phyloP scores from a whole-genome alignment of 495 filamentous ascomycete genomes.

The Filosporella fistucella region DNA sequence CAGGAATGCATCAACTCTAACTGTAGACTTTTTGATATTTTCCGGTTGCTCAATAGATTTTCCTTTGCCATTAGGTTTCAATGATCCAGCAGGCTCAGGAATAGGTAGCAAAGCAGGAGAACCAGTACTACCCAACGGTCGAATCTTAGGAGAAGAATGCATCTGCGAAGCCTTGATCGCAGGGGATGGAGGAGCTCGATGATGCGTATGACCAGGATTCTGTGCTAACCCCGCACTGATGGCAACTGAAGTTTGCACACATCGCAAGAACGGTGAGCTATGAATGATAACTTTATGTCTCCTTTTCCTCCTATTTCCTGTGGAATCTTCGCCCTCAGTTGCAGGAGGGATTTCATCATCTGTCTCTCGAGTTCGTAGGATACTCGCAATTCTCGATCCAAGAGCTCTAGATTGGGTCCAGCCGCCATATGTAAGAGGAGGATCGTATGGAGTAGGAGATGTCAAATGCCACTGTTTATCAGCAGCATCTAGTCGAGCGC shows the following conservation, averaged over 20 bases:
- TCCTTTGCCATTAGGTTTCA: slow-evolving; percentile 9
- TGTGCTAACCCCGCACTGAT: slow-evolving; percentile 86
- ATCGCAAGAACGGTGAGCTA: slow-evolving; percentile 87
- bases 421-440: slow-evolving; percentile 90
- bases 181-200: slow-evolving; percentile 2
- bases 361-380: slow-evolving; percentile 51
- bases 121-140: slow-evolving; percentile 6
- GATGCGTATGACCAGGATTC: slow-evolving; percentile 32
- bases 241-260: slow-evolving; percentile 86
- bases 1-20: slow-evolving; percentile 87
- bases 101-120: slow-evolving; percentile 19
- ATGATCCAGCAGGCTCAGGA: slow-evolving; percentile 6
- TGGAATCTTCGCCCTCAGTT: slow-evolving; percentile 7
- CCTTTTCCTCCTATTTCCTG: slow-evolving; percentile 32
- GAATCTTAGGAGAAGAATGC: slow-evolving; percentile 16
- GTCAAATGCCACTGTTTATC: slow-evolving; percentile 93
- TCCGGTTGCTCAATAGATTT: slow-evolving; percentile 10
- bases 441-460: slow-evolving; percentile 93
- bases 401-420: slow-evolving; percentile 82
- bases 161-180: slow-evolving; percentile 5
- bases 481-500: slow-evolving; percentile 85
- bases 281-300: slow-evolving; percentile 82
- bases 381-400: slow-evolving; percentile 71
- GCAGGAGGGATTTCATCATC: slow-evolving; percentile 22
- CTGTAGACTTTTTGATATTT: slow-evolving; percentile 44